A percentile compares a stretch with the other conserved stretches of the same genome.
phyloP scores from a whole-genome alignment of 2,329 filamentous ascomycete species.

The Claviceps sp. region DNA sequence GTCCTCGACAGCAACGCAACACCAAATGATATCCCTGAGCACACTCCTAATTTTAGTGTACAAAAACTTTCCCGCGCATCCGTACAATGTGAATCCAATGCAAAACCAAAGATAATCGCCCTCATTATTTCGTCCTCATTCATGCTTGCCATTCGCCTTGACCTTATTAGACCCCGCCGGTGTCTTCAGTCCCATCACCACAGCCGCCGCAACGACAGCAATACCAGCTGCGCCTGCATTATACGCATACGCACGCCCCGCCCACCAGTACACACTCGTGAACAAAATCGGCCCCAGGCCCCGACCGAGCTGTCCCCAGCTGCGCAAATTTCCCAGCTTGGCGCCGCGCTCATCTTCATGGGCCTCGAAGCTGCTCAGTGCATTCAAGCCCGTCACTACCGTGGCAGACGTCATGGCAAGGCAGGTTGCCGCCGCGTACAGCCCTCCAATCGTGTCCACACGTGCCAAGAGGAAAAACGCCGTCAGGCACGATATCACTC shows the following conservation, averaged over 20 bases:
- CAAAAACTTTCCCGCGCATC: no score
- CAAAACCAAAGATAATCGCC: no score
- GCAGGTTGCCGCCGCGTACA: constrained; percentile 73
- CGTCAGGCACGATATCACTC: constrained; percentile 61
- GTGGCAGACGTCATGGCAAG: constrained; percentile 86
- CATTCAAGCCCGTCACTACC: constrained; percentile 87
- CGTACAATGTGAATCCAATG: no score
- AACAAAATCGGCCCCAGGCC: constrained; percentile 81
- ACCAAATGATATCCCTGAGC: no score
- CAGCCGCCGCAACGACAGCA: constrained; percentile 55
- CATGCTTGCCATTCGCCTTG: constrained; percentile 9
- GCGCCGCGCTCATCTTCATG: constrained; percentile 65
- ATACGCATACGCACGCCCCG: constrained; percentile 77
- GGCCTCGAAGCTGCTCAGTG: constrained; percentile 82
- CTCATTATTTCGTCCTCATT: neutral
- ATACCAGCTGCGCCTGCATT: constrained; percentile 69
- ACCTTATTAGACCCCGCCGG: constrained; percentile 26
- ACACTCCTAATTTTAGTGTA: no score
- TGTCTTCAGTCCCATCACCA: constrained; percentile 58
- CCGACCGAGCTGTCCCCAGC: constrained; percentile 74
- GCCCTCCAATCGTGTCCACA: constrained; percentile 50
- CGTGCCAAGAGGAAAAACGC: constrained; percentile 71
- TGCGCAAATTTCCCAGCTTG: constrained; percentile 72
- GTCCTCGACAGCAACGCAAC: no score
- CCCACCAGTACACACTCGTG: constrained; percentile 97